phyloP scores from a whole-genome alignment of 2,329 filamentous ascomycete genomes.

The Fusarium tjaetaba region DNA sequence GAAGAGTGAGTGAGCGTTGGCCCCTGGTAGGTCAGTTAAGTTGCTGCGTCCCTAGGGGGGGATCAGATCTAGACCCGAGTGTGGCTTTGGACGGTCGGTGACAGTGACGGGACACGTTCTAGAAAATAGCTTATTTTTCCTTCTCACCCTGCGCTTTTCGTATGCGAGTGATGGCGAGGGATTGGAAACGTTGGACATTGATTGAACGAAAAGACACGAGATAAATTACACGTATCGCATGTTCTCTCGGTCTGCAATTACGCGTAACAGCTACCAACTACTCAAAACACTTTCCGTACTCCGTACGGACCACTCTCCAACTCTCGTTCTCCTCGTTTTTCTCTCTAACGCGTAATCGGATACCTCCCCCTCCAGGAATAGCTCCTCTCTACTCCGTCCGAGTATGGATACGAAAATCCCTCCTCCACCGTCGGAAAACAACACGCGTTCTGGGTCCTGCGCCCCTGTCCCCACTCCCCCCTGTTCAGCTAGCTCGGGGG shows the following conservation, averaged over 20 bases:
- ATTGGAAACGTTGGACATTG: neutral
- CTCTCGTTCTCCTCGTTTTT: neutral
- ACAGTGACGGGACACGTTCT: neutral
- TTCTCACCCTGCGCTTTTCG: neutral
- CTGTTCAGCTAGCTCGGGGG: neutral
- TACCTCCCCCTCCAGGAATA: conserved; percentile 7
- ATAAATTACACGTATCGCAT: neutral
- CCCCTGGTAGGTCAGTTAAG: neutral
- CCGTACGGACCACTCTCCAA: neutral
- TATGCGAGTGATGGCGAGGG: neutral
- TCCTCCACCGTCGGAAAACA: conserved; percentile 8
- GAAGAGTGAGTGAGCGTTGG: neutral
- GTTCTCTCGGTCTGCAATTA: neutral
- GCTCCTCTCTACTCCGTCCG: neutral
- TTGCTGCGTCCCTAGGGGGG: neutral
- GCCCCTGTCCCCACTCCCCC: neutral
- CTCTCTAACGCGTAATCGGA: conserved; percentile 17
- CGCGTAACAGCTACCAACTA: conserved; percentile 1
- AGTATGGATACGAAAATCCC: conserved; percentile 23
- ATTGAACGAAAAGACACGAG: neutral
- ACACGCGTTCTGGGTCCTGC: neutral
- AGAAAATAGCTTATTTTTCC: neutral
- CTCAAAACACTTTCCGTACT: neutral
- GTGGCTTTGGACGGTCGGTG: neutral
- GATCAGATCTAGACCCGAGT: neutral